Percentiles rank a stretch among this genome's conserved stretches.
phyloP scores from a whole-genome alignment of 2,329 filamentous ascomycete genomes.

The Pseudomassariella vexata region DNA sequence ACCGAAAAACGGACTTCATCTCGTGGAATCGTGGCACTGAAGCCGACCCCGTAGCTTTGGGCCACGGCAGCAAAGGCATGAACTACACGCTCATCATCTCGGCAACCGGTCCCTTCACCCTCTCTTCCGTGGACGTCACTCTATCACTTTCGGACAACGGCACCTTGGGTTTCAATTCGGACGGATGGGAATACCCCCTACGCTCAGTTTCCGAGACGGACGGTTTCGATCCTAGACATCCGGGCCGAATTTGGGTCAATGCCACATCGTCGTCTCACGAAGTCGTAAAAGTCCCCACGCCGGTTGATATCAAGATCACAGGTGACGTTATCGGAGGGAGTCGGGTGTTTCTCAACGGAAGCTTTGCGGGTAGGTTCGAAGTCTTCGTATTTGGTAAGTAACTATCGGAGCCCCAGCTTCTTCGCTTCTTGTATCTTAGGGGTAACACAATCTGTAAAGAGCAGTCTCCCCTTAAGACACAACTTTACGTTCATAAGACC shows the following conservation, averaged over 20 bases:
- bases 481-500: too few relatives aligned
- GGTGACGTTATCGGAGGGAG: constrained; percentile 40
- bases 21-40: constrained; percentile 23
- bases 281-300: constrained; percentile 26
- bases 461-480: too few relatives aligned
- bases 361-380: constrained; percentile 44
- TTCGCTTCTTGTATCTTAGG: too few relatives aligned
- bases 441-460: too few relatives aligned
- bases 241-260: constrained; percentile 48
- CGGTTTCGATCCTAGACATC: constrained; percentile 38
- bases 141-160: constrained; percentile 29
- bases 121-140: constrained; percentile 35
- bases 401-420: too few relatives aligned
- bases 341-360: constrained; percentile 39
- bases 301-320: constrained; percentile 31
- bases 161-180: constrained; percentile 34
- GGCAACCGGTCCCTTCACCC: constrained; percentile 33
- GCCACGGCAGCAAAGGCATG: constrained; percentile 35
- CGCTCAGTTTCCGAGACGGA: constrained; percentile 35
- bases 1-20: constrained; percentile 25
- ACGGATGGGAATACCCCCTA: constrained; percentile 41
- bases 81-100: constrained; percentile 36
- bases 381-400: constrained; percentile 50
- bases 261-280: constrained; percentile 37
- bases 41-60: constrained; percentile 15